Percentiles rank a stretch among this genome's conserved stretches.
Conservation (phyloP, 2,329 filamentous ascomycete genomes). For the Arthroderma sp. region DNA sequence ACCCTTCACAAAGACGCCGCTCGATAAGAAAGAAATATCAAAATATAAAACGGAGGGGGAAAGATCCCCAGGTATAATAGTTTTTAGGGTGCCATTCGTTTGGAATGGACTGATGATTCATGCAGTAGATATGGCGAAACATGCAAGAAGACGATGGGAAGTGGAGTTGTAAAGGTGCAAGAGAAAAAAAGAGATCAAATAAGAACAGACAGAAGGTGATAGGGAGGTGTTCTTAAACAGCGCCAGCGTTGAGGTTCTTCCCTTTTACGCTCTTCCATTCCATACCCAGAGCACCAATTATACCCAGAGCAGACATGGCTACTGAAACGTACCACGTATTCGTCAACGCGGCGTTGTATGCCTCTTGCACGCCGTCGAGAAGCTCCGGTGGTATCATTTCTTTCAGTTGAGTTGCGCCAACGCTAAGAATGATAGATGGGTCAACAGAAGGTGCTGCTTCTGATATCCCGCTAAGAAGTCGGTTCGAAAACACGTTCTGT, state of each 20-base stretch:
- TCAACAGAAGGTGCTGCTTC: constrained; percentile 26
- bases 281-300: constrained; percentile 43
- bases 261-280: constrained; percentile 38
- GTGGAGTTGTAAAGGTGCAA: neutral
- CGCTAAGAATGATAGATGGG: constrained; percentile 28
- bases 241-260: constrained; percentile 7
- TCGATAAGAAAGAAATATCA: no score
- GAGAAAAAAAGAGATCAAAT: neutral
- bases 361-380: constrained; percentile 42
- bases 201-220: neutral
- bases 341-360: constrained; percentile 51
- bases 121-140: no score
- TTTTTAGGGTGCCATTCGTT: no score
- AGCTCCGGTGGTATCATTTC: constrained; percentile 38
- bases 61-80: no score
- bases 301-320: constrained; percentile 39
- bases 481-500: constrained; percentile 14
- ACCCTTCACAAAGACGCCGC: no score
- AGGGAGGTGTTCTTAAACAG: constrained; percentile 1
- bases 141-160: no score
- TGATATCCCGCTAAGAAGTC: constrained; percentile 6
- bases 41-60: no score
- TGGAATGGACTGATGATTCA: no score
- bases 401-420: constrained; percentile 48
- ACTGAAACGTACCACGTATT: constrained; percentile 49